A percentile compares a stretch with the other conserved stretches of the same genome.
phyloP scores from a whole-genome alignment of 441 rosid species.

The Sinapis alba region DNA sequence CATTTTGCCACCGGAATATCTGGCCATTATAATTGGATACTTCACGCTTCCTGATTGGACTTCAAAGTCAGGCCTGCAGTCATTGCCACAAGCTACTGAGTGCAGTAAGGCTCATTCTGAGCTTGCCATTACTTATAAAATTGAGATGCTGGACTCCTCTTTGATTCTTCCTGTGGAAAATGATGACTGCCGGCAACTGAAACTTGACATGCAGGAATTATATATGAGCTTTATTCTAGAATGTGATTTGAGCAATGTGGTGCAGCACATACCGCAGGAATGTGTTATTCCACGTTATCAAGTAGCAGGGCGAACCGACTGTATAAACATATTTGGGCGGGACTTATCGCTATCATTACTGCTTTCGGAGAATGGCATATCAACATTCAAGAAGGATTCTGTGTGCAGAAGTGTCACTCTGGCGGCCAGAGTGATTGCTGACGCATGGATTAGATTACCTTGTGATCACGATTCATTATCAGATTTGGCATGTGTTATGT shows the following conservation, averaged over 20 bases:
- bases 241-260: slow-evolving; percentile 46
- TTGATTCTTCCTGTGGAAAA: slow-evolving; percentile 64
- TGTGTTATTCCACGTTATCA: slow-evolving; percentile 56
- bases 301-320: slow-evolving; percentile 52
- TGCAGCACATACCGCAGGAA: slow-evolving; percentile 62
- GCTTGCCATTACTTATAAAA: slow-evolving; percentile 55
- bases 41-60: slow-evolving; percentile 89
- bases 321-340: slow-evolving; percentile 76
- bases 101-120: slow-evolving; percentile 32
- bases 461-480: slow-evolving; percentile 48
- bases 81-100: slow-evolving; percentile 39
- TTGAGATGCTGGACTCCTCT: slow-evolving; percentile 80
- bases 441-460: slow-evolving; percentile 86
- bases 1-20: slow-evolving; percentile 67
- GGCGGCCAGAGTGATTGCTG: slow-evolving; percentile 61
- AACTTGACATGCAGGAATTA: slow-evolving; percentile 61
- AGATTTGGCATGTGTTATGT: slow-evolving; percentile 64
- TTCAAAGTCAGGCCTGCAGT: slow-evolving; percentile 46
- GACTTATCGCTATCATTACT: slow-evolving; percentile 59
- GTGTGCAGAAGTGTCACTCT: slow-evolving; percentile 44
- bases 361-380: slow-evolving; percentile 50
- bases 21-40: slow-evolving; percentile 87
- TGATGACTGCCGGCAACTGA: slow-evolving; percentile 58
- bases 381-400: slow-evolving; percentile 41
- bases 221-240: slow-evolving; percentile 53